Conservation (phyloP, 495 filamentous ascomycete species). For the Cercophora sp. region DNA sequence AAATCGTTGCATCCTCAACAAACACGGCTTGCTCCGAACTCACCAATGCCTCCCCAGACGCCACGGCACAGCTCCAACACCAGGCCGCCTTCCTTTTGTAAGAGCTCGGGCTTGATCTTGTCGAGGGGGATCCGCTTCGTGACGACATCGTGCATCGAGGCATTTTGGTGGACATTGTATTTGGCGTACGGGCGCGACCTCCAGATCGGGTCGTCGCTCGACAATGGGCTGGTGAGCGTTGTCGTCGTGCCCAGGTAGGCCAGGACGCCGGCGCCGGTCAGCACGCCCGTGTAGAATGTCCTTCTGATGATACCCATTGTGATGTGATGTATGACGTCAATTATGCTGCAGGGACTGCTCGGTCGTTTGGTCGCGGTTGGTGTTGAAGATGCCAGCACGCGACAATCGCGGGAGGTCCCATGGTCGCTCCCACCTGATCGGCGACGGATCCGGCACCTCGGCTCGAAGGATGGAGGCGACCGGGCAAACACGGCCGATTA, state of each 20-base stretch:
- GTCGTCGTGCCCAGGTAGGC: constrained; percentile 37
- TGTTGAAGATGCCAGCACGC: too few species aligned
- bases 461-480: not conserved
- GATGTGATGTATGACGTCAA: not conserved
- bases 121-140: constrained; percentile 57
- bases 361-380: constrained; percentile 1
- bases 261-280: constrained; percentile 34
- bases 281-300: constrained; percentile 38
- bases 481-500: not conserved
- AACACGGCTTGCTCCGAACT: too few species aligned
- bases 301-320: constrained; percentile 49
- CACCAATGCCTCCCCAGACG: constrained; percentile 63
- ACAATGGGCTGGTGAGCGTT: constrained; percentile 42
- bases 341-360: not conserved
- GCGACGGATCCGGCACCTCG: too few species aligned
- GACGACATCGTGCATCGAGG: constrained; percentile 58
- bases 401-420: too few species aligned
- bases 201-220: constrained; percentile 58
- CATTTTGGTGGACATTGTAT: constrained; percentile 60
- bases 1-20: too few species aligned
- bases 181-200: constrained; percentile 49
- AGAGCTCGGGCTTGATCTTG: constrained; percentile 60
- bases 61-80: constrained; percentile 61
- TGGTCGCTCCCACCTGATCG: too few species aligned
- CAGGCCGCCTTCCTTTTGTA: constrained; percentile 57